phyloP scores from a whole-genome alignment of 495 filamentous ascomycete species.

The Penicillium argentinense region DNA sequence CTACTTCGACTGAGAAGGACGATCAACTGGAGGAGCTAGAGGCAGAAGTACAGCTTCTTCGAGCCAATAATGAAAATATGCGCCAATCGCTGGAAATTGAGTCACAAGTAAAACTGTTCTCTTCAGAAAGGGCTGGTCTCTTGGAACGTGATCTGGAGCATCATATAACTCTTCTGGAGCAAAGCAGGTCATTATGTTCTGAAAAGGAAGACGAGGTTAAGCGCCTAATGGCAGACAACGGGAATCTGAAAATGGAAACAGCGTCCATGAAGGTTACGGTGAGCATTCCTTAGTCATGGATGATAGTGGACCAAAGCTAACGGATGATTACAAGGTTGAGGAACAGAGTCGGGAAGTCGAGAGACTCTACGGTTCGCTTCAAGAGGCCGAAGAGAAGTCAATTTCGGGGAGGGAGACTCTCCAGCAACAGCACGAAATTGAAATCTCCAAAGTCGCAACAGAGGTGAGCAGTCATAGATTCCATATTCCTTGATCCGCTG shows the following conservation, averaged over 20 bases:
- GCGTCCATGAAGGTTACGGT: conserved; percentile 32
- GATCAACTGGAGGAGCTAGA: conserved; percentile 43
- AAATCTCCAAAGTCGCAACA: conserved; percentile 14
- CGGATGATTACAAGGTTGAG: conserved; percentile 21
- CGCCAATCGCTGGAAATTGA: conserved; percentile 15
- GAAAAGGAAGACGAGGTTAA: conserved; percentile 32
- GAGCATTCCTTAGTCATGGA: not conserved
- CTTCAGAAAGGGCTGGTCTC: conserved; percentile 8
- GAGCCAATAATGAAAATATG: conserved; percentile 20
- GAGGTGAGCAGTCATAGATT: conserved; percentile 23
- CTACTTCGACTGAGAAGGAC: conserved; percentile 46
- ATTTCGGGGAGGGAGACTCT: conserved; percentile 19
- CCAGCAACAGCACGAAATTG: conserved; percentile 13
- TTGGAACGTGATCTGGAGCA: conserved; percentile 22
- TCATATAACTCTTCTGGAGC: conserved; percentile 17
- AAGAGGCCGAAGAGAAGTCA: conserved; percentile 21
- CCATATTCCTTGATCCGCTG: not conserved
- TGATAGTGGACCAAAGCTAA: not conserved
- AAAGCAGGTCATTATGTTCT: conserved; percentile 8
- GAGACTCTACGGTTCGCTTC: conserved; percentile 18
- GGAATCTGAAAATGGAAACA: conserved; percentile 17
- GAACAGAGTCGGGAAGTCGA: conserved; percentile 23
- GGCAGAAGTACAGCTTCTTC: conserved; percentile 18
- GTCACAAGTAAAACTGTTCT: conserved; percentile 18
- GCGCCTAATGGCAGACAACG: conserved; percentile 18